Conservation (phyloP, 2,329 filamentous ascomycete species). For the Phialophora expanda region DNA sequence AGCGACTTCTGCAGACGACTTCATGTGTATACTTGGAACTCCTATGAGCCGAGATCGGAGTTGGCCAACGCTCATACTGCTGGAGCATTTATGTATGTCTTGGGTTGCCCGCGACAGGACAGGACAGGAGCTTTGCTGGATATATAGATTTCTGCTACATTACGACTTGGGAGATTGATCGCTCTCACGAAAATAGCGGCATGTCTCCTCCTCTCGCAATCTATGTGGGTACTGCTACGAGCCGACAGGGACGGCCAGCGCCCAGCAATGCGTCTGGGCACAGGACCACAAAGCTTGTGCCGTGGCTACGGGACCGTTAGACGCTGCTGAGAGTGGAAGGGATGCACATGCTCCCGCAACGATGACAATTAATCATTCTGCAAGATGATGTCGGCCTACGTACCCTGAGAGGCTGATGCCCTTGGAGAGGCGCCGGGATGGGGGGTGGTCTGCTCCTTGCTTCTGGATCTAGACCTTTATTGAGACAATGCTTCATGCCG, state of each 20-base stretch:
- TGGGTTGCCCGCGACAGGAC: constrained; percentile 3
- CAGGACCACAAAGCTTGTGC: not conserved
- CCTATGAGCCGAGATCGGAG: constrained; percentile 1
- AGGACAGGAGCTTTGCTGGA: not conserved
- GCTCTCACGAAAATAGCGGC: not conserved
- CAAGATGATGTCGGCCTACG: constrained; percentile 6
- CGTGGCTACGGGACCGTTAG: not conserved
- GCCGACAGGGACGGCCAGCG: not conserved
- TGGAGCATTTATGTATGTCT: not conserved
- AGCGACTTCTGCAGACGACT: constrained; percentile 1
- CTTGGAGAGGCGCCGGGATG: not conserved
- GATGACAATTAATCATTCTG: constrained; percentile 13
- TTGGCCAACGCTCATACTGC: constrained; percentile 1
- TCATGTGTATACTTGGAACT: constrained; percentile 19
- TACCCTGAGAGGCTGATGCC: constrained; percentile 3
- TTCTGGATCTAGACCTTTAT: not conserved
- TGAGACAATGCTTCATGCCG: not conserved
- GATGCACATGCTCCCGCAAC: constrained; percentile 15
- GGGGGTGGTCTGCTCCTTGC: not conserved
- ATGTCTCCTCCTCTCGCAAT: not conserved
- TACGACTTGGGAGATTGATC: not conserved
- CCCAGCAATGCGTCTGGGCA: not conserved
- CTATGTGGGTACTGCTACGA: not conserved
- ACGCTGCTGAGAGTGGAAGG: constrained; percentile 9
- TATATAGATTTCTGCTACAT: constrained; percentile 2